Conservation (phyloP, 257 asterid genomes). For the Nicotiana sylvestris region DNA sequence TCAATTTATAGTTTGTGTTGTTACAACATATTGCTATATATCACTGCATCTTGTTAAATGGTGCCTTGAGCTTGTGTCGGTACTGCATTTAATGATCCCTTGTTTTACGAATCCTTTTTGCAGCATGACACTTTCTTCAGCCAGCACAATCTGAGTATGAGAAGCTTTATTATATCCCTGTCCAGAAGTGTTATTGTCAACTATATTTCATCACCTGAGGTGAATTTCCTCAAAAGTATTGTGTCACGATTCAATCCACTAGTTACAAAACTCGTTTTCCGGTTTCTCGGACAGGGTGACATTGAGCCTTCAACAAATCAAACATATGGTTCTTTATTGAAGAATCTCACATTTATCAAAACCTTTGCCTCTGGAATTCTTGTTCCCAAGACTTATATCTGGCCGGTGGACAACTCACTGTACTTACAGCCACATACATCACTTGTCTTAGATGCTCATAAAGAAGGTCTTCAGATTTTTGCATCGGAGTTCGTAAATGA, state of each 20-base stretch:
- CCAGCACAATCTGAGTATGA: conserved; percentile 74
- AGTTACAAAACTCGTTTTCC: conserved; percentile 62
- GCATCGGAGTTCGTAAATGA: conserved; percentile 63
- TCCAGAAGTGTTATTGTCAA: conserved; percentile 45
- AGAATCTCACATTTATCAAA: conserved; percentile 57
- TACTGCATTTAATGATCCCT: not conserved
- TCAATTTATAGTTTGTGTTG: not conserved
- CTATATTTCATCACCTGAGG: conserved; percentile 86
- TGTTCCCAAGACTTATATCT: conserved; percentile 70
- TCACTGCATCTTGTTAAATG: not conserved
- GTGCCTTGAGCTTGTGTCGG: not conserved
- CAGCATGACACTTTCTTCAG: conserved; percentile 71
- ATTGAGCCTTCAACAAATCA: conserved; percentile 75
- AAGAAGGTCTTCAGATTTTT: conserved; percentile 64
- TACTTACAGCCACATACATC: conserved; percentile 50
- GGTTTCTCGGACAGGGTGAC: conserved; percentile 40
- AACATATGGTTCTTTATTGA: conserved; percentile 58
- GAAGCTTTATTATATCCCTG: conserved; percentile 47
- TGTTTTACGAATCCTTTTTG: conserved; percentile 17
- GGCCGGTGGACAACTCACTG: conserved; percentile 40
- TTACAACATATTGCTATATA: not conserved
- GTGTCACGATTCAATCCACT: conserved; percentile 38
- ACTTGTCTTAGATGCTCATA: conserved; percentile 70
- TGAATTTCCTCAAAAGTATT: conserved; percentile 63
- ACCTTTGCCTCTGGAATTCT: conserved; percentile 80